Base-by-base conservation (phyloP, 2,329 filamentous ascomycete genomes). In the Xylariaceae sp. region DNA sequence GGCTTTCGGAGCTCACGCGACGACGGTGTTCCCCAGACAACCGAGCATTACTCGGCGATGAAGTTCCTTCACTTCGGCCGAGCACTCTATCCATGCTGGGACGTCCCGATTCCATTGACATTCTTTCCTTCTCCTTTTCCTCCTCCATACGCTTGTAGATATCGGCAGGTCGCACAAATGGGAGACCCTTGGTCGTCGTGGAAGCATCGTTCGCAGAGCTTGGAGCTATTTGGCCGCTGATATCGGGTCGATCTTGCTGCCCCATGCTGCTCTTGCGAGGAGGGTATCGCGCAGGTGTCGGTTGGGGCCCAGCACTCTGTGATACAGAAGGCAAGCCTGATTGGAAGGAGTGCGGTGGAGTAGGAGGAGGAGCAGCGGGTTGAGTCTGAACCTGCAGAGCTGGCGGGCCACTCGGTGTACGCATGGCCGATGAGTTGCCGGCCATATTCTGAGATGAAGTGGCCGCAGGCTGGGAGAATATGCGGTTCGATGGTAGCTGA, bases 131-230 rank as follows among this genome's bases (percentile, higher is more conserved):
- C 50, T 78, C 72, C 42, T 73, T 75, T 53, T 87, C 85, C 54
- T 88, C 83, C 42, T 79, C 79, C 63, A 85, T 74, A 5, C 85
- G 80, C 58, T 79, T 84, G 63, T 92, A 91, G 34, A 91, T 84
- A 54, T 94, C 88, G 11, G 85, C 79, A 2, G 88, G 86, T 29
- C 86, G 76, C 45, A 89, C 74, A 54, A 92, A 83, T 0, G 82
- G 76, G 17, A 79, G 66, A 1, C 79, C 63, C 55, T 82, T 61
- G 22, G 66, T 55, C 16, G 67, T 60, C 22, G 53, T 62, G 36
- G 62, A 60, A 6, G 73, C 71, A 6, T 50, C 55, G 21, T 59
- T 53, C 20, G 49, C 55, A n/a, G 56, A 52, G 41, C 48, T 51
- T 5, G 61, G 64, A 14, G 39, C 34, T 8, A 42, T 29, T 12